phyloP scores from a whole-genome alignment of 2,329 filamentous ascomycete species.

The Curvularia eragrostidis region DNA sequence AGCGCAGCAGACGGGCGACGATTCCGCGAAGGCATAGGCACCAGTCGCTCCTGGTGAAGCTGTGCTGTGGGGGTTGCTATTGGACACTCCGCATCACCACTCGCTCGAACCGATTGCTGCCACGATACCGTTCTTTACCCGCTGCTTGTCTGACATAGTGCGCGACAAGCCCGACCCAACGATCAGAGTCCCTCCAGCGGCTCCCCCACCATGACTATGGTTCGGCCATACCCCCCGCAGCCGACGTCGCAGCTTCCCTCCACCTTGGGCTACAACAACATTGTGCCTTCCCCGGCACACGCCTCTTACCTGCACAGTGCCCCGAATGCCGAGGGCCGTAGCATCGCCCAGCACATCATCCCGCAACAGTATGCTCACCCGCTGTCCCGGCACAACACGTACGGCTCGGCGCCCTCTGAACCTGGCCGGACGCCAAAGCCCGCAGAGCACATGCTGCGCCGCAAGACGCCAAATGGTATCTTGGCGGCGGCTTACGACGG shows the following conservation, averaged over 20 bases:
- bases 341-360: slow-evolving; percentile 30
- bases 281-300: slow-evolving; percentile 33
- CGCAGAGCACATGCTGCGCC: slow-evolving; percentile 78
- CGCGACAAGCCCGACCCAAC: slow-evolving; percentile 1
- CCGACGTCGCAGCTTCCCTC: slow-evolving; percentile 41
- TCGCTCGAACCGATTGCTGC: slow-evolving; percentile 8
- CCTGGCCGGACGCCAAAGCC: slow-evolving; percentile 39
- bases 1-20: slow-evolving; percentile 46
- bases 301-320: slow-evolving; percentile 38
- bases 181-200: slow-evolving; percentile 11
- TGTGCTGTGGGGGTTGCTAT: slow-evolving; percentile 28
- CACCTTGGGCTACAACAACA: slow-evolving; percentile 33
- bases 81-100: neutral
- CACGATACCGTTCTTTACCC: slow-evolving; percentile 2
- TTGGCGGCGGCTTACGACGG: slow-evolving; percentile 91
- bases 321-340: slow-evolving; percentile 32
- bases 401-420: slow-evolving; percentile 39
- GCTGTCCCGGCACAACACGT: slow-evolving; percentile 49
- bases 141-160: slow-evolving; percentile 2
- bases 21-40: slow-evolving; percentile 55
- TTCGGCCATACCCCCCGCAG: slow-evolving; percentile 47
- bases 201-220: slow-evolving; percentile 48
- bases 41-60: slow-evolving; percentile 49
- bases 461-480: slow-evolving; percentile 95
- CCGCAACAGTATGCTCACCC: slow-evolving; percentile 51